phyloP scores from a whole-genome alignment of 768 basidiomycete genomes.

The Mrakia frigida region DNA sequence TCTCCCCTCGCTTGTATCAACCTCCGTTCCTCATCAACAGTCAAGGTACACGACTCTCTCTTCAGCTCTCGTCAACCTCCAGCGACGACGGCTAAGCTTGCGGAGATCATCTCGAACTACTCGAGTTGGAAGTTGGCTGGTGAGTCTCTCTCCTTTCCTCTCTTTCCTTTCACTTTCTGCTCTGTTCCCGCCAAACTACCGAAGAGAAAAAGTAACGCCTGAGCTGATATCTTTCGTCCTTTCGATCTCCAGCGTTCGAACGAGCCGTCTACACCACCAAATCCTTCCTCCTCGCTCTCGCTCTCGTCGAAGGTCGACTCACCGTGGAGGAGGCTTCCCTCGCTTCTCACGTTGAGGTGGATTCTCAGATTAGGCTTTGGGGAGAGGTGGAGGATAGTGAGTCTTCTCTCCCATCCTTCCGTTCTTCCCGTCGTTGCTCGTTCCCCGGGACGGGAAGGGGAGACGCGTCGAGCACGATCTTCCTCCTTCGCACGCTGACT shows the following conservation, averaged over 20 bases:
- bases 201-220: too few relatives aligned
- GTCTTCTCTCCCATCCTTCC: constrained; percentile 41
- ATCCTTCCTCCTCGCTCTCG: constrained; percentile 81
- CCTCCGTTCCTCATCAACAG: constrained; percentile 27
- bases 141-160: constrained; percentile 45
- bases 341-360: constrained; percentile 85
- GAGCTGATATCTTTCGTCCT: neutral
- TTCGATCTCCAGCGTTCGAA: constrained; percentile 68
- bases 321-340: constrained; percentile 77
- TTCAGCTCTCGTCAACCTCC: constrained; percentile 63
- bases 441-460: neutral
- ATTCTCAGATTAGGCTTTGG: constrained; percentile 93
- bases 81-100: constrained; percentile 61
- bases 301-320: constrained; percentile 68
- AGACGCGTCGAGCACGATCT: neutral
- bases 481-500: neutral
- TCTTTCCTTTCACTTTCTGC: neutral
- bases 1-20: neutral
- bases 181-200: neutral
- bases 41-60: constrained; percentile 67
- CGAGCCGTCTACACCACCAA: constrained; percentile 83
- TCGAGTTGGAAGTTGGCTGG: constrained; percentile 79
- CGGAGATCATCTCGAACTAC: constrained; percentile 29
- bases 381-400: constrained; percentile 99
- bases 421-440: neutral